Evolutionary conservation across 1,139 yeast genomes (phyloP), one percentile per base, ranked within the genome.

Genomic region (Wickerhamiella infanticola): DNA sequence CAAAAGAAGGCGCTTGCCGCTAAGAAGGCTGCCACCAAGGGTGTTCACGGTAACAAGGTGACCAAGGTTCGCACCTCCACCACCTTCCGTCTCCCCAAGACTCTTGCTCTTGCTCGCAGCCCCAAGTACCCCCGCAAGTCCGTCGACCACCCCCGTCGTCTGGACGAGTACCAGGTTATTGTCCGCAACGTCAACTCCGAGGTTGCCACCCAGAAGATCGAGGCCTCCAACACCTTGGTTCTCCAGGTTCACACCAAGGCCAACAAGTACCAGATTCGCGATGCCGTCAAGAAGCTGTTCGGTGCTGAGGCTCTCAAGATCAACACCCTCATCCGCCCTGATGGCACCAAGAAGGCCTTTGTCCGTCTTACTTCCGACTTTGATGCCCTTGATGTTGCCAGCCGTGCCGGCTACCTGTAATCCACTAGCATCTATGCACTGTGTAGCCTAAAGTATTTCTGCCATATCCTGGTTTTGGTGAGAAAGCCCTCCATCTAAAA

Each of bases 291-390:
- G 81, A 94, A 86, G 75, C 80, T 90, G 69, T 90, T 90, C 80
- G 88, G 84, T 67, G 96, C 90, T 64, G 97, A 90, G 63, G 93
- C 83, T 61, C 75, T 73, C 66, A 78, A 84, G 74, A 88, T 90
- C 66, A 85, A 90, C 90, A 90, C 97, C 64, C 79, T 88, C 72
- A 73, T 90, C 66, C 84, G 95, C 77, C 96, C 98, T 69, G 88
- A 90, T 72, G 98, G 98, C 73, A 83, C 96, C 76, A 90, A 90
- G 85, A 93, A 93, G 81, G 99, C 99, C 68, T 90, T 82, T 78
- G 90, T 90, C 70, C 86, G 95, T 77, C 83, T 90, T 71, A 86
- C 97, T 67, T 93, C 96, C 70, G 98, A 93, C 74, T 84, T 81
- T 78, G 99, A 90, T 75, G 98, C 98, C 71, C 83, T 93, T 72